A percentile compares a stretch with the other conserved stretches of the same genome.
phyloP scores from a whole-genome alignment of 2,329 filamentous ascomycete genomes.

The Aureobasidium musti region DNA sequence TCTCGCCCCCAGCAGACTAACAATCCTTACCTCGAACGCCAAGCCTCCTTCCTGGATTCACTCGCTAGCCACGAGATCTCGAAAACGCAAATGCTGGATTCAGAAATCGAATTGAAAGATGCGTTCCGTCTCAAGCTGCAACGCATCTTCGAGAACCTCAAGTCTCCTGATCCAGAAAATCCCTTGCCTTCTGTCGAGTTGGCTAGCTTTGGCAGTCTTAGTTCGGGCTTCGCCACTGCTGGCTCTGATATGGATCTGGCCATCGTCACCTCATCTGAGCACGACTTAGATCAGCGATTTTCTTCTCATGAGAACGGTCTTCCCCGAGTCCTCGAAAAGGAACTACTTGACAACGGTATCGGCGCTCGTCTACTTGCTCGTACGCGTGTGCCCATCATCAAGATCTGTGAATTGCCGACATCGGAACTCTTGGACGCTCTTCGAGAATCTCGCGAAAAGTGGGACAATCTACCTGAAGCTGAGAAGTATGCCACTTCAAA shows the following conservation, averaged over 20 bases:
- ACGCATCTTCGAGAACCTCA: constrained; percentile 61
- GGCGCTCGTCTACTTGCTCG: constrained; percentile 75
- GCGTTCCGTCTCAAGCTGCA: constrained; percentile 67
- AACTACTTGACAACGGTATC: constrained; percentile 68
- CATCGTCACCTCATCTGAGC: constrained; percentile 60
- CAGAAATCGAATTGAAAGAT: constrained; percentile 71
- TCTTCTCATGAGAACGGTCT: constrained; percentile 57
- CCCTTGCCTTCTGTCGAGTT: constrained; percentile 60
- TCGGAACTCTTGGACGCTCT: constrained; percentile 62
- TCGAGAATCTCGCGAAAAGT: constrained; percentile 65
- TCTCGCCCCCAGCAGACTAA: constrained; percentile 24
- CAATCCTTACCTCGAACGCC: constrained; percentile 37
- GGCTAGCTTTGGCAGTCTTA: constrained; percentile 78
- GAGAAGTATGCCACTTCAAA: constrained; percentile 44
- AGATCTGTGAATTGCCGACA: constrained; percentile 73
- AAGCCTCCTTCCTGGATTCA: constrained; percentile 48
- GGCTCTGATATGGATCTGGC: constrained; percentile 91
- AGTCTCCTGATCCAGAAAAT: constrained; percentile 55
- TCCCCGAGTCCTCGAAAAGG: constrained; percentile 73
- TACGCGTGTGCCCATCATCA: constrained; percentile 84
- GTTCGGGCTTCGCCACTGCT: constrained; percentile 82
- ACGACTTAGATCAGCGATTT: constrained; percentile 35
- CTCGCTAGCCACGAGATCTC: constrained; percentile 54
- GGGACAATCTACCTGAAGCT: constrained; percentile 61
- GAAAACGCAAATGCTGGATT: constrained; percentile 61